Conservation (phyloP, 306 rosid genomes). For the Erythrophleum fordii region DNA sequence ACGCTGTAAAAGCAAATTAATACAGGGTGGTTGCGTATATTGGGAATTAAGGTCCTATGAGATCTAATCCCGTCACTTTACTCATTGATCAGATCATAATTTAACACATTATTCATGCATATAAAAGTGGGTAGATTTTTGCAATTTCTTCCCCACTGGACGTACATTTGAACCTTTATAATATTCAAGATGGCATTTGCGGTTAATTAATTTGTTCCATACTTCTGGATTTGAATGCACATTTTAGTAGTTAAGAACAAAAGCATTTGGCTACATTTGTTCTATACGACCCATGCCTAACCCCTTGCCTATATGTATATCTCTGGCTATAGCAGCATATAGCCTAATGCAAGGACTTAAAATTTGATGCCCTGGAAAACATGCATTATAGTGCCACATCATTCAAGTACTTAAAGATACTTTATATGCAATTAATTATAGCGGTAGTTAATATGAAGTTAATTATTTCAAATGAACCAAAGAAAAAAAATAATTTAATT, state of each 20-base stretch:
- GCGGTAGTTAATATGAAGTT: neutral
- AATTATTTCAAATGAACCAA: neutral
- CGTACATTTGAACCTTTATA: neutral
- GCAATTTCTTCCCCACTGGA: neutral
- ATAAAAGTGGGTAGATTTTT: neutral
- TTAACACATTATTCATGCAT: neutral
- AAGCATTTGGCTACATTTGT: neutral
- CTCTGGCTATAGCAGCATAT: no score
- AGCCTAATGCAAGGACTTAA: no score
- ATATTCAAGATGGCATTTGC: neutral
- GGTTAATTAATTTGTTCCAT: no score
- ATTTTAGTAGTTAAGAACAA: neutral
- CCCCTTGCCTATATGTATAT: no score
- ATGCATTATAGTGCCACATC: neutral
- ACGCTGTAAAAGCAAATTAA: neutral
- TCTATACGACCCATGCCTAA: no score
- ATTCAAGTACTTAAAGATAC: neutral
- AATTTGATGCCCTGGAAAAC: neutral
- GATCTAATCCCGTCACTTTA: neutral
- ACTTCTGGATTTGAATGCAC: neutral
- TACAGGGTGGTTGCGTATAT: neutral
- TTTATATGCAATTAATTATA: neutral
- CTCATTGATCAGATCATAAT: neutral
- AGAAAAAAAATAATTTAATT: neutral
- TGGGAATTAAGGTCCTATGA: neutral